Evolutionary conservation across 139 green algal genomes (phyloP).

Genomic region (Chlorella sorokiniana): DNA sequence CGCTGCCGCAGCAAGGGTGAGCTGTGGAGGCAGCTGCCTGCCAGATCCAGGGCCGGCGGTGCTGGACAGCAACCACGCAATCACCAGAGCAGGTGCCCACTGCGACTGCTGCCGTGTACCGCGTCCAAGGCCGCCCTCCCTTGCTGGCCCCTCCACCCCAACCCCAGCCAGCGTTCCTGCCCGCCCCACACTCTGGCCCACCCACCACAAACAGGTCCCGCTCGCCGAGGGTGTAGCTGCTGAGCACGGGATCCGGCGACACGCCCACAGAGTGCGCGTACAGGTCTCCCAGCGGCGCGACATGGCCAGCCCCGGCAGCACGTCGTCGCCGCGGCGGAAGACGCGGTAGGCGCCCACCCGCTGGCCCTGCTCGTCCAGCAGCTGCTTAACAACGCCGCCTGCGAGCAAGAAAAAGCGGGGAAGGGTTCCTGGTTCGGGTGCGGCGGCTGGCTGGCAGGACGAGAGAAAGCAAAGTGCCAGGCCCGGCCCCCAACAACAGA

Average conservation of each 20-base stretch:
- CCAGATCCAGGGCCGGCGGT: too few relatives aligned
- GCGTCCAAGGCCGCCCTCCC: too few relatives aligned
- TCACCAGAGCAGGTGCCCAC: too few relatives aligned
- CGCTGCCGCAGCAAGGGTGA: too few relatives aligned
- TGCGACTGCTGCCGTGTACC: too few relatives aligned
- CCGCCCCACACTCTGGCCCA: neutral
- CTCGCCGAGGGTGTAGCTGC: slow-evolving; percentile 17
- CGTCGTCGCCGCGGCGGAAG: slow-evolving; percentile 24
- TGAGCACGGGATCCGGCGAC: slow-evolving; percentile 23
- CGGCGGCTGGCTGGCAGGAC: too few relatives aligned
- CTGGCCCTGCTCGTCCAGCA: slow-evolving; percentile 27
- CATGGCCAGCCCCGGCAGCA: slow-evolving; percentile 49
- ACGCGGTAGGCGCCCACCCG: slow-evolving; percentile 35
- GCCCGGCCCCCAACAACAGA: too few relatives aligned
- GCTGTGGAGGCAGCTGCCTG: neutral
- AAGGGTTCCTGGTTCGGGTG: too few relatives aligned
- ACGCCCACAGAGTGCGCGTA: slow-evolving; percentile 38
- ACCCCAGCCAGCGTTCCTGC: neutral
- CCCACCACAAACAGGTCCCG: slow-evolving; percentile 64
- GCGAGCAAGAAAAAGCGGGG: neutral
- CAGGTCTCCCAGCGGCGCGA: slow-evolving; percentile 59
- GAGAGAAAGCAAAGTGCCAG: neutral
- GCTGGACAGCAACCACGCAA: neutral
- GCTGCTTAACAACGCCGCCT: slow-evolving; percentile 38
- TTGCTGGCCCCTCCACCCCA: too few relatives aligned